Evolutionary conservation across 2,329 filamentous ascomycete genomes (phyloP).

Genomic region (Rosellinia necatrix): DNA sequence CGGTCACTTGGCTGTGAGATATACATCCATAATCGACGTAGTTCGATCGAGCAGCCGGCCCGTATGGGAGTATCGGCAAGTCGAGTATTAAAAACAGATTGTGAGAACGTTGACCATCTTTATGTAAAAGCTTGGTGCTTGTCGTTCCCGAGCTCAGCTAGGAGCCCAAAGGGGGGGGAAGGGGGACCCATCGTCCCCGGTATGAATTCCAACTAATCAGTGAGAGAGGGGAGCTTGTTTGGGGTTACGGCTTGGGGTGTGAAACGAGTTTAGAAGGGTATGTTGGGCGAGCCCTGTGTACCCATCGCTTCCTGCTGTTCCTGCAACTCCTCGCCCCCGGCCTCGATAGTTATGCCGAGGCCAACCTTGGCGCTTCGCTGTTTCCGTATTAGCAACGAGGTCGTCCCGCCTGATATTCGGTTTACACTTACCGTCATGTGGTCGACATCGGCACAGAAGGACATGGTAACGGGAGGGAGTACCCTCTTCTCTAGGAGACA

Average conservation of each 20-base stretch:
- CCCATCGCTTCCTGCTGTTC: constrained; percentile 74
- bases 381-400: constrained; percentile 22
- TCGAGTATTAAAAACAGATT: constrained; percentile 25
- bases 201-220: constrained; percentile 9
- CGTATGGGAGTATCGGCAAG: constrained; percentile 9
- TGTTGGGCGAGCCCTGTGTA: constrained; percentile 59
- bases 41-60: constrained; percentile 11
- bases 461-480: constrained; percentile 87
- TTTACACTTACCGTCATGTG: constrained; percentile 79
- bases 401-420: not conserved
- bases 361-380: constrained; percentile 96
- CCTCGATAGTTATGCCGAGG: constrained; percentile 89
- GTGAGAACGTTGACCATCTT: constrained; percentile 14
- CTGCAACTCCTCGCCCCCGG: constrained; percentile 82
- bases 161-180: not conserved
- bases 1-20: constrained; percentile 13
- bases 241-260: constrained; percentile 23
- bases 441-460: constrained; percentile 95
- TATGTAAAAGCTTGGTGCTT: constrained; percentile 11
- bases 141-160: not conserved
- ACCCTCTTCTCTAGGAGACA: constrained; percentile 95
- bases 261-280: constrained; percentile 62
- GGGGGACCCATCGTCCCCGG: not conserved
- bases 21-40: constrained; percentile 18
- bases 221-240: constrained; percentile 35